Conservation (phyloP, 345 rosid genomes). For the Populus nigra region DNA sequence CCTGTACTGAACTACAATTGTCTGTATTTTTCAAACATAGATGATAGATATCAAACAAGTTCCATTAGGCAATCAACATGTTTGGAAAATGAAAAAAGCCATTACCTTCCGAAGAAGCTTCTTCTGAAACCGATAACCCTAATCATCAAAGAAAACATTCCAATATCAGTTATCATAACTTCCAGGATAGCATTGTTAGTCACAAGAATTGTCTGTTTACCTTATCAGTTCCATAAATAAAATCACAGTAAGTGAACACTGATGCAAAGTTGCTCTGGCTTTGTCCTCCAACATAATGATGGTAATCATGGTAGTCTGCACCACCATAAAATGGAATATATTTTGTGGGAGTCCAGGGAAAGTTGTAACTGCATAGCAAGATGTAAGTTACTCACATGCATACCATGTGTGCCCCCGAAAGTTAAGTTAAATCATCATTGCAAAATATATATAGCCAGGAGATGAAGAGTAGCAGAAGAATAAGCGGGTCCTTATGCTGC, state of each 20-base stretch:
- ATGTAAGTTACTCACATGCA: not conserved
- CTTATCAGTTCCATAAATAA: slow-evolving; percentile 91
- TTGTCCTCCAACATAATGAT: slow-evolving; percentile 97
- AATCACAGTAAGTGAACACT: slow-evolving; percentile 94
- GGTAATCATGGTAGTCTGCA: slow-evolving; percentile 95
- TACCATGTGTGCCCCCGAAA: not conserved
- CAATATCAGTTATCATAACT: not conserved
- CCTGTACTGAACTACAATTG: not conserved
- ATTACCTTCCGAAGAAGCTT: slow-evolving; percentile 68
- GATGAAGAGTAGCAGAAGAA: not conserved
- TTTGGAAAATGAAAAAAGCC: not conserved
- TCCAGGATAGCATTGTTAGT: not conserved
- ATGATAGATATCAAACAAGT: not conserved
- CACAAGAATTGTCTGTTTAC: slow-evolving; percentile 26
- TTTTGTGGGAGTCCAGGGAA: slow-evolving; percentile 85
- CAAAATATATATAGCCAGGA: slow-evolving; percentile 2
- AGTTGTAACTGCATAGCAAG: slow-evolving; percentile 59
- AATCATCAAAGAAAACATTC: slow-evolving; percentile 12
- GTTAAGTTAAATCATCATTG: not conserved
- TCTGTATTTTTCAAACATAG: not conserved
- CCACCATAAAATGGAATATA: slow-evolving; percentile 97
- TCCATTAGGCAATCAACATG: not conserved
- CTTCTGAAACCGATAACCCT: slow-evolving; percentile 95
- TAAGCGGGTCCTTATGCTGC: not conserved
- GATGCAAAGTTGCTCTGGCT: slow-evolving; percentile 99